A percentile compares a stretch with the other conserved stretches of the same genome.
These are phyloP conservation scores for Aspergillus pseudoglaucus DNA, from an alignment of 2,329 filamentous ascomycete genomes.

Conservation along the genomic window DNA sequence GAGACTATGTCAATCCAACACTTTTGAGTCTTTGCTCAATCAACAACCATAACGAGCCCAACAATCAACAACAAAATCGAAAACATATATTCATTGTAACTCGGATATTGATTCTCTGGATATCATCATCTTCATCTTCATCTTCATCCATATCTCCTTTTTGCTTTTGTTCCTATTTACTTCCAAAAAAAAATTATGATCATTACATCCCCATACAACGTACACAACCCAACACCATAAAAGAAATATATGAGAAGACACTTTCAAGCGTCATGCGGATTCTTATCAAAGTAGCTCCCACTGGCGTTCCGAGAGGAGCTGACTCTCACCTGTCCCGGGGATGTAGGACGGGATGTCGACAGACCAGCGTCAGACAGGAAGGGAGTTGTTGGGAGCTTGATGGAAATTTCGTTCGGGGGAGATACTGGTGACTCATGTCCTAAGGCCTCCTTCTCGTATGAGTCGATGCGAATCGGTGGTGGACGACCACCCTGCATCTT, in stretches of 20 bases:
- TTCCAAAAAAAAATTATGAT: conserved; percentile 5
- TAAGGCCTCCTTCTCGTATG: conserved; percentile 68
- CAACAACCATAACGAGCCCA: too few species aligned
- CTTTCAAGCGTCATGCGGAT: conserved; percentile 17
- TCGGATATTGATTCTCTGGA: too few species aligned
- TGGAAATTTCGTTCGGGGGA: conserved; percentile 40
- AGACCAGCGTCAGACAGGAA: conserved; percentile 43
- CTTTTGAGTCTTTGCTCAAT: too few species aligned
- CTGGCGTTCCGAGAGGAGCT: conserved; percentile 33
- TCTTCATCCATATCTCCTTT: not conserved
- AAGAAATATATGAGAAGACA: too few species aligned
- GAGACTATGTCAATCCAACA: too few species aligned
- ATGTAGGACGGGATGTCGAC: conserved; percentile 49
- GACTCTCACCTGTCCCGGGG: conserved; percentile 42
- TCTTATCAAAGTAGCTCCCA: conserved; percentile 33
- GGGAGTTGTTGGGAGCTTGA: conserved; percentile 41
- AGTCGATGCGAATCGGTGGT: conserved; percentile 53
- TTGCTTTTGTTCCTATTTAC: conserved; percentile 15
- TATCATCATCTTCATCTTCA: not conserved
- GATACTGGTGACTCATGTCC: conserved; percentile 33
- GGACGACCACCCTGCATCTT: conserved; percentile 48
- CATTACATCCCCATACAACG: too few species aligned
- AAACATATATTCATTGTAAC: too few species aligned
- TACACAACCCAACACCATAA: conserved; percentile 3
- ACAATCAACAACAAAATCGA: too few species aligned